A percentile compares a stretch with the other conserved stretches of the same genome.
phyloP scores from a whole-genome alignment of 495 filamentous ascomycete species.

The Platismatia glauca region DNA sequence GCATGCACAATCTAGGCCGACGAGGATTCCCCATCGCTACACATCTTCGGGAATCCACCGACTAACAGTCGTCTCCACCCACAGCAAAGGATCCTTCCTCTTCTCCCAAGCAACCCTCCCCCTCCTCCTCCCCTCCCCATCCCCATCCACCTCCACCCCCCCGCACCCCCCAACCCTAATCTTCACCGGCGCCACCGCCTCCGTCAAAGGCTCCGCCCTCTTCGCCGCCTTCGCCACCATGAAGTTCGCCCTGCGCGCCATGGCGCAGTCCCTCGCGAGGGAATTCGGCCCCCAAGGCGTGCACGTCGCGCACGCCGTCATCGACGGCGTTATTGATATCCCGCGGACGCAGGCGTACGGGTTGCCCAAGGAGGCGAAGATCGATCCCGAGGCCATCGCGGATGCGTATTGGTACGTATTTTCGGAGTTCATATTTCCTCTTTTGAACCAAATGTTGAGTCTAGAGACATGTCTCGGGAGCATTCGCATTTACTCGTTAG shows the following conservation, averaged over 20 bases:
- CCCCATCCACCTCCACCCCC: constrained; percentile 38
- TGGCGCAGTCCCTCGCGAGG: constrained; percentile 68
- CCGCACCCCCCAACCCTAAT: constrained; percentile 67
- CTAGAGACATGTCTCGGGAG: too few species aligned
- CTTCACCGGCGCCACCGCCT: constrained; percentile 84
- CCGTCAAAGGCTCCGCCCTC: constrained; percentile 59
- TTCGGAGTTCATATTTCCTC: too few species aligned
- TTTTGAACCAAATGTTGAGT: too few species aligned
- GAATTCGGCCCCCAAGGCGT: constrained; percentile 88
- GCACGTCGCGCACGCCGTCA: constrained; percentile 76
- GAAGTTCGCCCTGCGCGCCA: constrained; percentile 73
- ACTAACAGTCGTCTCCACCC: not conserved
- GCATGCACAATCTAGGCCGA: not conserved
- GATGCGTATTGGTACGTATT: constrained; percentile 87
- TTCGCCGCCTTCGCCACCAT: constrained; percentile 66
- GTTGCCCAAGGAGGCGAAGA: constrained; percentile 56
- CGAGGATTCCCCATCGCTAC: not conserved
- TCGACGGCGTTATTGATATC: constrained; percentile 86
- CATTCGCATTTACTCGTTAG: too few species aligned
- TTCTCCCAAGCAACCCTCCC: constrained; percentile 71
- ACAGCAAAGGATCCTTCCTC: constrained; percentile 63
- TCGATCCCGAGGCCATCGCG: constrained; percentile 81
- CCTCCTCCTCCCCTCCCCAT: constrained; percentile 52
- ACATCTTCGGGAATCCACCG: not conserved
- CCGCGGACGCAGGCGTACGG: constrained; percentile 54